These are phyloP conservation scores for Dothistroma pini DNA, from an alignment of 2,329 filamentous ascomycete genomes.

Conservation along the genomic window DNA sequence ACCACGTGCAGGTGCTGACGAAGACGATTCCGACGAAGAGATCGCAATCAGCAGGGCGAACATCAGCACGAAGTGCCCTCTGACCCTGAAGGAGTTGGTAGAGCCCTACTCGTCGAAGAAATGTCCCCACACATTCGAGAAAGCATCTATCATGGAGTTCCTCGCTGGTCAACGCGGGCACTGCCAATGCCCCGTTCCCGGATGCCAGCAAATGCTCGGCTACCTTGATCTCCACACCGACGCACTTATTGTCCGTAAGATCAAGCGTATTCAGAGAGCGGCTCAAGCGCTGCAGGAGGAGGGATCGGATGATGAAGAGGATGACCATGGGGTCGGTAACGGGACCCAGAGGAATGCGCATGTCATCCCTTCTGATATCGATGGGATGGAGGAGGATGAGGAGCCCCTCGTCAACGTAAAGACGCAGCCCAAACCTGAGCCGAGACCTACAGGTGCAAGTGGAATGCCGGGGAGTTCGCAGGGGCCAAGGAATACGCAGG, in stretches of 20 bases:
- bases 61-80: slow-evolving; percentile 64
- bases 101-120: slow-evolving; percentile 64
- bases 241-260: slow-evolving; percentile 54
- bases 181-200: slow-evolving; percentile 61
- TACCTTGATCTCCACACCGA: slow-evolving; percentile 56
- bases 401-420: neutral
- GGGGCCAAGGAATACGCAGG: slow-evolving; percentile 14
- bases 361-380: slow-evolving; percentile 27
- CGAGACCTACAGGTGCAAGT: slow-evolving; percentile 12
- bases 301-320: slow-evolving; percentile 37
- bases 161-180: slow-evolving; percentile 39
- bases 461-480: neutral
- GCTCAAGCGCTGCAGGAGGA: slow-evolving; percentile 46
- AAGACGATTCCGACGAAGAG: slow-evolving; percentile 60
- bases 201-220: slow-evolving; percentile 56
- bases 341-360: slow-evolving; percentile 25
- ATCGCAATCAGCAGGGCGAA: slow-evolving; percentile 62
- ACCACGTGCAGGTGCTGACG: slow-evolving; percentile 29
- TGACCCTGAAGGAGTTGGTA: slow-evolving; percentile 61
- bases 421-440: slow-evolving; percentile 16
- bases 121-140: slow-evolving; percentile 72
- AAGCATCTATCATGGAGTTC: slow-evolving; percentile 54
- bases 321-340: slow-evolving; percentile 25
- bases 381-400: slow-evolving; percentile 16
- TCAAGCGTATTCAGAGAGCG: slow-evolving; percentile 52